Evolutionary conservation across 495 filamentous ascomycete genomes (phyloP), one percentile per base, ranked within the genome.

Genomic region (Parathielavia hyrcaniae): DNA sequence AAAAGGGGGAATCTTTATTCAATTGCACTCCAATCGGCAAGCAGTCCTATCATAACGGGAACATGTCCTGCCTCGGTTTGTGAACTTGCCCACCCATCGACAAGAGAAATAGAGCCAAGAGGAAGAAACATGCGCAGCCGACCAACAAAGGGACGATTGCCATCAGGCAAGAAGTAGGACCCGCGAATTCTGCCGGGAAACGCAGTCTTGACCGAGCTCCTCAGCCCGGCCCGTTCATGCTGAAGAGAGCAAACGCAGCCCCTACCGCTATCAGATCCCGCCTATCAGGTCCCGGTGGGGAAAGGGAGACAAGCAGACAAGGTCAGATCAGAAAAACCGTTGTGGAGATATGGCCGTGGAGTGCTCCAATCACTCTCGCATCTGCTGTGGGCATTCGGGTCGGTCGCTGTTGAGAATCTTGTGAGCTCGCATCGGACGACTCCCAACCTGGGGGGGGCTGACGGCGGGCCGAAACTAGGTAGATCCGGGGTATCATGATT

Each of bases 31-130:
- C 60, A 61, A 60, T 62, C 60, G 55, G 61, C 64, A 61, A 71
- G 72, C 71, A 70, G 69, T 68, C 73, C 68, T 74, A 72, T 76
- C 68, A 26, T 53, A 53, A 59, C 40, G 22, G 67, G 73, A 74
- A 66, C 26, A 22, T 50, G 59, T 61, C 68, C 62, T 70, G 67
- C 66, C 70, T 64, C 65, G 67, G 66, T 72, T 70, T 69, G 66
- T 71, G 63, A 69, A 64, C 62, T 68, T 64, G 60, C 62, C 66
- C 64, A 60, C 59, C 46, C 39, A 46, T 50, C 52, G 41, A 54
- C 50, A 54, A 65, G 44, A 48, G 56, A 59, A 55, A 67, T 49
- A 47, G 58, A 61, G 63, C 62, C 71, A 68, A 73, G 61, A 59
- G 64, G 65, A 74, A 73, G 70, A 69, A 65, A 67, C 60, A 67